Evolutionary conservation across 2,329 filamentous ascomycete species (phyloP), one percentile per base, ranked within the genome.

Genomic region (Xylariomycetidae sp.): DNA sequence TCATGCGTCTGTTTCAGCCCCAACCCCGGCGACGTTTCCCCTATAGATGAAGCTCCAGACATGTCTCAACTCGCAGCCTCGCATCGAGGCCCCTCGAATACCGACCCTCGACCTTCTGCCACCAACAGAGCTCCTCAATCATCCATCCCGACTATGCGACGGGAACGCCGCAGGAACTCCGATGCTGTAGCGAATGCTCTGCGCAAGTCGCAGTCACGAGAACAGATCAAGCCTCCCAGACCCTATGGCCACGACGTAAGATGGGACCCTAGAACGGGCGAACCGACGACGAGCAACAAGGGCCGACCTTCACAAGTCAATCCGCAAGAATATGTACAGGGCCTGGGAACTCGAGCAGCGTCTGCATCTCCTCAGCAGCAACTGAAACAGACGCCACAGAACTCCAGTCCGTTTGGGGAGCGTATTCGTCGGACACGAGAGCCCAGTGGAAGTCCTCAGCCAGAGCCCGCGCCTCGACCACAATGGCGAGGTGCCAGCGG

Each of bases 401-500:
- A 50, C 17, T 48, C 58, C 10, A 55, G 53, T 19, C 54, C 59
- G 7, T 68, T 73, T 41, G 60, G 64, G 9, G 67, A 69, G n/a
- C 61, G 67, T 3, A 55, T 72, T 30, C 63, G 64, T 34, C 64
- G 58, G 38, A 55, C 67, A 34, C 55, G 57, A 34, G 63, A 64
- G 40, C 48, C 47, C 16, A 52, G 47, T 20, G 43, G 40, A n/a
- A 49, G 31, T 26, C 36, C 46, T 16, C 42, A 51, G 34, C 40
- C 45, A n/a, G 46, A 50, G 15, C 41, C 44, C 6, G 38, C 46
- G 13, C 37, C 49, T n/a, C 66, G 69, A 15, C 77, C 79, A 5
- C 69, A 79, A 37, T 88, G 85, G 85, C 81, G 80, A 48, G 84
- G 84, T 13, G 77, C 79, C 23, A 87, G 80, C 53, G 85, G 85